Base-by-base conservation (phyloP, 75 land plant genomes). In the Chamaecyparis obtusa region DNA sequence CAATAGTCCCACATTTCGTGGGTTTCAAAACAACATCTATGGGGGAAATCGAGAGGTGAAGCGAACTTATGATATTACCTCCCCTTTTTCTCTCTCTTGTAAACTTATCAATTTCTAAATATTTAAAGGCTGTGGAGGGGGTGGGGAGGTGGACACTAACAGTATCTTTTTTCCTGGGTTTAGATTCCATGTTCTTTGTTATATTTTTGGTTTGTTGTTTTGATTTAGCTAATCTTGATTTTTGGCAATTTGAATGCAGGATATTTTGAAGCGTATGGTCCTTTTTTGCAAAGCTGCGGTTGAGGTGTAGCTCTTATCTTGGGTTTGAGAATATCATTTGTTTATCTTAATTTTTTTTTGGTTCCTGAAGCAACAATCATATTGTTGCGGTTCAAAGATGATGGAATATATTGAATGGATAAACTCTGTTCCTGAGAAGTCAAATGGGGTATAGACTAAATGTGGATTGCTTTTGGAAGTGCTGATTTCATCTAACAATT, bases 201-300 rank as follows among this genome's bases (percentile, higher is more conserved):
- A 87, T 1, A 21, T 83, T 82, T 30, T 83, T 19, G 5, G 7
- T 21, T 74, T 32, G 36, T 76, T 46, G 2, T 86, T 76, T 44
- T 64, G 35, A 17, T 46, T 77, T 83, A 43, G 21, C 85, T 39
- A 75, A 30, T 74, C 46, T 71, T 7, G 46, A 36, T 37, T 84
- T 76, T 36, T 33, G 51, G 27, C 69, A 57, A 14, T 56, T 83
- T 54, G 37, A 37, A 78, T 93, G 90, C 96, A 98, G 99, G 99
- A 94, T 76, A 94, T 96, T 86, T 87, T 98, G 85, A 93, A 89
- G 74, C 95, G 99, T 83, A 95, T 98, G 99, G 89, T 96, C 80
- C 88, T 96, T 33, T 95, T 98, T 71, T 96, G 99, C 92, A 98
- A 94, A 88, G 99, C 96, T 83, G 99, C 99, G 67, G 92, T 98